Base-by-base conservation (phyloP, 768 basidiomycete species). In the Daedaleopsis sinensis region DNA sequence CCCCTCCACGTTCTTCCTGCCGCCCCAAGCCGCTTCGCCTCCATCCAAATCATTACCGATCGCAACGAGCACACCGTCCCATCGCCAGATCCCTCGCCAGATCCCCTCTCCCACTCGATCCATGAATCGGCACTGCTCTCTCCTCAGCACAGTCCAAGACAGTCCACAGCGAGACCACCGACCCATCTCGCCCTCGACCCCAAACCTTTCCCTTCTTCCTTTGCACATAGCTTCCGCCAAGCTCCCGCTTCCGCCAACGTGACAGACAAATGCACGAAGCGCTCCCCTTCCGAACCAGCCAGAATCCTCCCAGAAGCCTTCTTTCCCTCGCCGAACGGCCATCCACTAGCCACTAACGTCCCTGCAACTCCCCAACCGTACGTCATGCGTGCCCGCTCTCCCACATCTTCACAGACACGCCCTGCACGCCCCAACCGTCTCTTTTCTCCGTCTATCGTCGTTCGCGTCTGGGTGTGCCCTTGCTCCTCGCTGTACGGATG, bases 301-400 rank as follows among this genome's bases (percentile, higher is more conserved):
- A 55, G 62, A 58, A 51, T 52, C 48, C 57, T 58, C 55, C 62
- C 39, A 55, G 62, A 58, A 51, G 57, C 48, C 57, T 58, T 58
- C 57, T 55, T n/a, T 11, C 19, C 53, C 61, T 58, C 52, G 62
- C 62, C 52, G 52, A 42, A 54, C 57, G 62, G 62, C 57, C 32
- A 53, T 53, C 38, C 19, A 24, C 37, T 53, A 23, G 38, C 52
- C 38, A 12, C 36, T 19, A 52, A 57, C 51, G 51, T 62, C 61
- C 38, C 55, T 53, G 56, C 50, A 44, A 24, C 42, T 37, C 53
- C 48, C 35, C 15, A 37, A 43, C 46, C 38, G 32, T 52, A 51
- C 58, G 43, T 42, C 32, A 37, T 42, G n/a, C 47, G 27, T 36
- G 3, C 13, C 37, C 21, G 18, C 16, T 50, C 52, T 55, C 56